Percentiles rank a stretch among this genome's conserved stretches.
Conservation (phyloP, 2,329 filamentous ascomycete species). For the Truncatella angustata region DNA sequence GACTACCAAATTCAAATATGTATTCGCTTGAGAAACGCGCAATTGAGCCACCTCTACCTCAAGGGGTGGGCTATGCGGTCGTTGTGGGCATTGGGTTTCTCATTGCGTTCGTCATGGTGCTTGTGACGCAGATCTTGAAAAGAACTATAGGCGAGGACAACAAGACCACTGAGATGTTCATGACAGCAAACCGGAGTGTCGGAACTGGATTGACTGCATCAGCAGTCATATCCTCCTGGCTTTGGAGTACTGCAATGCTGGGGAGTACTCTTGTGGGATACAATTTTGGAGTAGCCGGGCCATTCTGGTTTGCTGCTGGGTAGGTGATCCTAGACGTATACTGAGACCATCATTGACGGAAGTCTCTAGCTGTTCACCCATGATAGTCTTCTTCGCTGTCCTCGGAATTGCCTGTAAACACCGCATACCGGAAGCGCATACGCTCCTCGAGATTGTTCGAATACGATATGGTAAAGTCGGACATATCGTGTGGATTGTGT, state of each 20-base stretch:
- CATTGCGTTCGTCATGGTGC: slow-evolving; percentile 41
- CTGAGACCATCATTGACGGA: not conserved
- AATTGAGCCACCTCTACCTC: slow-evolving; percentile 14
- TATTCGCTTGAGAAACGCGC: not conserved
- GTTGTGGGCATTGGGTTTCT: slow-evolving; percentile 33
- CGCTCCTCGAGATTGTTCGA: slow-evolving; percentile 50
- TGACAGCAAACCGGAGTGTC: slow-evolving; percentile 51
- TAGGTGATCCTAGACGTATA: not conserved
- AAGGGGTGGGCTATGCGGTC: slow-evolving; percentile 20
- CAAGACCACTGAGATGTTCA: slow-evolving; percentile 54
- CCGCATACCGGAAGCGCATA: slow-evolving; percentile 53
- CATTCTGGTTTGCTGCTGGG: slow-evolving; percentile 58
- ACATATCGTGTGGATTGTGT: slow-evolving; percentile 49
- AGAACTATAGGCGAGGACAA: slow-evolving; percentile 50
- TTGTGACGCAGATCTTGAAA: slow-evolving; percentile 44
- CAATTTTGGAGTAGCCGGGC: slow-evolving; percentile 51
- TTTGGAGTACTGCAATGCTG: slow-evolving; percentile 52
- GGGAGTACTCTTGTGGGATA: slow-evolving; percentile 51
- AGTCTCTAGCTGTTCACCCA: slow-evolving; percentile 40
- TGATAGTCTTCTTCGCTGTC: slow-evolving; percentile 55
- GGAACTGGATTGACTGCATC: slow-evolving; percentile 51
- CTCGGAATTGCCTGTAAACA: slow-evolving; percentile 51
- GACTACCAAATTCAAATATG: no score
- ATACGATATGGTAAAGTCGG: slow-evolving; percentile 47
- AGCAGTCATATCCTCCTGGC: slow-evolving; percentile 53